These are phyloP conservation scores for Russula sp. DNA, from an alignment of 768 basidiomycete genomes.

Conservation along the genomic window DNA sequence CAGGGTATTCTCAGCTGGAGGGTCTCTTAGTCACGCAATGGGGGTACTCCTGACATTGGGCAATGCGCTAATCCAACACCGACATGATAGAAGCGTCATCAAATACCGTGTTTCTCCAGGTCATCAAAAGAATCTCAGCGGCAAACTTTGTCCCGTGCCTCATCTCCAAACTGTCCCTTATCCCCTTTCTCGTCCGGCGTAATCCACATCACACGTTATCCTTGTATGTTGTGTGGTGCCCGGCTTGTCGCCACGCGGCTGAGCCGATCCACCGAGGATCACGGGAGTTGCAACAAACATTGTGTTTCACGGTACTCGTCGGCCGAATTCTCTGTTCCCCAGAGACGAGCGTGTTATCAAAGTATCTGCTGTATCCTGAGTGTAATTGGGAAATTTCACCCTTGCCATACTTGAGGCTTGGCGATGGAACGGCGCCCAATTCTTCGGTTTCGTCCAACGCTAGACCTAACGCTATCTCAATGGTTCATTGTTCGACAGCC, in stretches of 20 bases:
- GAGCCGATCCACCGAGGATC: not conserved
- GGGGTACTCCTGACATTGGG: not conserved
- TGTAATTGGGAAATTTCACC: not conserved
- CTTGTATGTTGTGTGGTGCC: not conserved
- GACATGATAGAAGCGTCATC: not conserved
- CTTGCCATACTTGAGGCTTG: not conserved
- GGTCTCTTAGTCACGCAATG: not conserved
- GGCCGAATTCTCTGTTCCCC: not conserved
- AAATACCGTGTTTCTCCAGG: not conserved
- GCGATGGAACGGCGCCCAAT: not conserved
- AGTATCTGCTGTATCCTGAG: not conserved
- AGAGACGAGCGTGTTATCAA: not conserved
- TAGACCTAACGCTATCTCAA: not conserved
- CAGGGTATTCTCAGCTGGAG: not conserved
- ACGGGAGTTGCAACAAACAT: not conserved
- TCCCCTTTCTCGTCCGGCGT: not conserved
- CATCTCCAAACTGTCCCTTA: not conserved
- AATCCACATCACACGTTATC: not conserved
- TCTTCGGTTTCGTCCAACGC: not conserved
- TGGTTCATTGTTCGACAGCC: not conserved
- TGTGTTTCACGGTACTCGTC: not conserved
- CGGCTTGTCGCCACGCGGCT: not conserved
- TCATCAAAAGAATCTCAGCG: not conserved
- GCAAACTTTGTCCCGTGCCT: not conserved
- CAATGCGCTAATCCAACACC: not conserved